Percentiles rank a stretch among this genome's conserved stretches.
phyloP scores from a whole-genome alignment of 129 eudicot genomes.

The Pittosporum tobira region DNA sequence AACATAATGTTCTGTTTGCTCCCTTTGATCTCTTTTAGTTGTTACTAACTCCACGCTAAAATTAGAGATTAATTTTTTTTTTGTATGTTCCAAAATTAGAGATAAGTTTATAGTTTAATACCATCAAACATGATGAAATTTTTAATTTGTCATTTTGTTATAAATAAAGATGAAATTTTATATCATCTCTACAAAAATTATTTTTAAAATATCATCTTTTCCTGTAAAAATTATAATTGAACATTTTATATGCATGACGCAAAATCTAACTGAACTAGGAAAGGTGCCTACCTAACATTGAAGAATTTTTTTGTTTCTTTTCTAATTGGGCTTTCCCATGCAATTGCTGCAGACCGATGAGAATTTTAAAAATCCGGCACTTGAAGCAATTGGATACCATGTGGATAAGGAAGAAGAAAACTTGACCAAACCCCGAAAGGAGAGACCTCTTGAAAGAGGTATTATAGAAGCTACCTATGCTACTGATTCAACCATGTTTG shows the following conservation, averaged over 20 bases:
- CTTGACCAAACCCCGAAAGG: constrained; percentile 16
- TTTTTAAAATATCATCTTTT: too few species aligned
- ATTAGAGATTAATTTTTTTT: too few species aligned
- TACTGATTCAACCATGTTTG: constrained; percentile 35
- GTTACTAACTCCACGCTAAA: too few species aligned
- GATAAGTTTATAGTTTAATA: not conserved
- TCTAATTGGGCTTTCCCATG: not conserved
- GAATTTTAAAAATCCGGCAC: constrained; percentile 47
- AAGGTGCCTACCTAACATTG: too few species aligned
- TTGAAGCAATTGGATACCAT: constrained; percentile 81
- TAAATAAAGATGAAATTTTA: too few species aligned
- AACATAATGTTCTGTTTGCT: constrained; percentile 9
- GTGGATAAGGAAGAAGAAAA: constrained; percentile 25
- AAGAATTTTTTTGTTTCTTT: not conserved
- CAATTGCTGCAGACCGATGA: constrained; percentile 59
- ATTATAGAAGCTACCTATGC: constrained; percentile 46
- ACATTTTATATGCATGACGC: too few species aligned
- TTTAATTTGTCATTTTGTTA: too few species aligned
- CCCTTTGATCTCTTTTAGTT: constrained; percentile 9
- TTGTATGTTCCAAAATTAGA: constrained; percentile 12
- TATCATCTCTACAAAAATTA: too few species aligned
- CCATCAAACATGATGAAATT: too few species aligned
- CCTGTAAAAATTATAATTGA: too few species aligned
- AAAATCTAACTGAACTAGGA: too few species aligned
- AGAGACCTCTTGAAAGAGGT: constrained; percentile 76